These are phyloP conservation scores for Fusarium dimerum DNA, from an alignment of 2,329 filamentous ascomycete genomes.

Conservation along the genomic window DNA sequence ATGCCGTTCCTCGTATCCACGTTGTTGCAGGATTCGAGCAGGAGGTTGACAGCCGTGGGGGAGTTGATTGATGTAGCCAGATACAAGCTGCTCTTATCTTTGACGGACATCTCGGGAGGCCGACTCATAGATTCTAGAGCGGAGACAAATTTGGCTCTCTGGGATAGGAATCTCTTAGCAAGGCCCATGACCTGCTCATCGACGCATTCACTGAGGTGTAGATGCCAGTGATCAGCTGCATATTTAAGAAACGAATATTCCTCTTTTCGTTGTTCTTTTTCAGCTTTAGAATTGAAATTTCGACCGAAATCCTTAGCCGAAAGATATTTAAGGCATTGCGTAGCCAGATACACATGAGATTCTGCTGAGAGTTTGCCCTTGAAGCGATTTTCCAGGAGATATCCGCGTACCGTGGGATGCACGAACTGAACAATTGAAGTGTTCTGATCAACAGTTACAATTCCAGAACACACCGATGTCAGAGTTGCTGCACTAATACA, in stretches of 20 bases:
- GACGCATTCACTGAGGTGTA: background rate
- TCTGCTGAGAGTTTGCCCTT: background rate
- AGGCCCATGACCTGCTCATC: background rate
- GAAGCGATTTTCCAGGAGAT: background rate
- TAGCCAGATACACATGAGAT: background rate
- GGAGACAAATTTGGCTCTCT: background rate
- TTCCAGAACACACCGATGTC: background rate
- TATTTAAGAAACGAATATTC: constrained; percentile 1
- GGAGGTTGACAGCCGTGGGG: background rate
- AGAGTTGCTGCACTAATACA: background rate
- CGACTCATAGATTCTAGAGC: background rate
- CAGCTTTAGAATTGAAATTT: background rate
- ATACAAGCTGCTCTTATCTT: background rate
- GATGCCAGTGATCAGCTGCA: constrained; percentile 1
- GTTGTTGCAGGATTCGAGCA: background rate
- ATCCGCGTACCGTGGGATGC: background rate
- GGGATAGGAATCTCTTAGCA: background rate
- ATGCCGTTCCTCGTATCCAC: background rate
- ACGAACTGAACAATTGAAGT: background rate
- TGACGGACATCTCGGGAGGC: background rate
- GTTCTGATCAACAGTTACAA: background rate
- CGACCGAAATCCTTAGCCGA: background rate
- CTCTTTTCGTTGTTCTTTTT: background rate
- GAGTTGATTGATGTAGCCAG: background rate
- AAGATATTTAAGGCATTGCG: background rate